Evolutionary conservation across 441 rosid genomes (phyloP), one percentile per base, ranked within the genome.

Genomic region (Populus hybrid): DNA sequence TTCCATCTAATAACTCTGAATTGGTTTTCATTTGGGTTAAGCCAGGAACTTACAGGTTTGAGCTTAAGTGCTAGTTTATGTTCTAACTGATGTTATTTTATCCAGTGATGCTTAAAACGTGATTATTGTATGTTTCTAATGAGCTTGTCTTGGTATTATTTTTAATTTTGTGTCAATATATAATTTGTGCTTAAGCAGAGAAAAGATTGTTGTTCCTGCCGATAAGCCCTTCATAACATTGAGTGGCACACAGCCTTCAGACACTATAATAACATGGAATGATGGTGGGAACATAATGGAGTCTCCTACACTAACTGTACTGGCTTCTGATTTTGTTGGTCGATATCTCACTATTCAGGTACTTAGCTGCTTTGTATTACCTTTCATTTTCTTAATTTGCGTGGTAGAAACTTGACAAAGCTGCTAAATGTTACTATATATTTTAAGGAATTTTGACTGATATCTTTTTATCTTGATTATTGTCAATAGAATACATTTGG

Each of bases 321-420:
- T 92, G 68, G 98, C 90, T 68, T 83, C 95, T 69, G 83, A 89
- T 81, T 94, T 94, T 72, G 90, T 91, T 14, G 92, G 85, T 42
- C 84, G 88, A 26, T 84, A 38, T 59, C 88, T 92, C 67, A 91
- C 95, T n/a, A 86, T 92, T 74, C 86, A 94, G 97, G 95, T 88
- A 73, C 6, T 12, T n/a, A 16, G 18, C 24, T 61, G 5, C 18
- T 36, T 65, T 7, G 7, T 8, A 24, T 16, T 56, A 6, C 24
- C 8, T 23, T 29, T 20, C 9, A 12, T 40, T 23, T 38, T 23
- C 26, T 24, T 29, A 29, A 29, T 29, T 29, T 29, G n/a, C 0
- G 21, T 12, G 21, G 3, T 45, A 7, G 42, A 8, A 45, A 29
- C 16, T 68, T 14, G 71, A 18, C 18, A 16, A 50, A 50, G 61